Evolutionary conservation across 345 rosid genomes (phyloP).

Genomic region (Populus simonii): DNA sequence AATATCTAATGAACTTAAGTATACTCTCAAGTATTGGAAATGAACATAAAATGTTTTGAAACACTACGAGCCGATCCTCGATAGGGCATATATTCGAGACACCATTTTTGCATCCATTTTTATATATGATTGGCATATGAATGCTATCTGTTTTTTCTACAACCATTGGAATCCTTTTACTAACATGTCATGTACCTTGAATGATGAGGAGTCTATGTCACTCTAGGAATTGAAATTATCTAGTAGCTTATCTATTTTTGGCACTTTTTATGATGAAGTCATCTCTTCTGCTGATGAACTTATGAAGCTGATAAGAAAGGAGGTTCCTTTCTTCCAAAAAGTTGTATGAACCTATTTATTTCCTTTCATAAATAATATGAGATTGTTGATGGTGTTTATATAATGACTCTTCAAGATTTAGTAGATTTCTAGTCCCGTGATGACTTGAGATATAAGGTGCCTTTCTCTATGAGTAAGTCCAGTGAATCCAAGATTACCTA

Average conservation of each 20-base stretch:
- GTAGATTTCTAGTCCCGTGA: not conserved
- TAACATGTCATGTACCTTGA: not conserved
- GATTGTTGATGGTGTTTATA: too few relatives aligned
- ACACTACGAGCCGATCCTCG: too few relatives aligned
- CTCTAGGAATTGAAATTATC: not conserved
- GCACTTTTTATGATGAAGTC: not conserved
- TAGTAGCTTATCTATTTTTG: not conserved
- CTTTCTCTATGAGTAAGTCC: not conserved
- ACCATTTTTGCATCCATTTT: not conserved
- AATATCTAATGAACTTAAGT: too few relatives aligned
- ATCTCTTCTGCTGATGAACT: not conserved
- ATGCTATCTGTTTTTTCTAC: not conserved
- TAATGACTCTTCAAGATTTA: too few relatives aligned
- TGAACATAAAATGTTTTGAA: too few relatives aligned
- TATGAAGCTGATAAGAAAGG: too few relatives aligned
- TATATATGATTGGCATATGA: not conserved
- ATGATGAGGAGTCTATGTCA: not conserved
- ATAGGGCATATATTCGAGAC: too few relatives aligned
- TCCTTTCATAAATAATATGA: too few relatives aligned
- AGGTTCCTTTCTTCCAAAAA: too few relatives aligned
- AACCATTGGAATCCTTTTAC: not conserved
- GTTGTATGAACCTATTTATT: too few relatives aligned
- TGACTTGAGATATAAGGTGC: not conserved
- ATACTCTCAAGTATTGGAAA: too few relatives aligned
- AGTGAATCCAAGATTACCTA: too few relatives aligned